These are phyloP conservation scores for Nepenthes gracilis DNA, from an alignment of 148 eudicot species.

Conservation along the genomic window DNA sequence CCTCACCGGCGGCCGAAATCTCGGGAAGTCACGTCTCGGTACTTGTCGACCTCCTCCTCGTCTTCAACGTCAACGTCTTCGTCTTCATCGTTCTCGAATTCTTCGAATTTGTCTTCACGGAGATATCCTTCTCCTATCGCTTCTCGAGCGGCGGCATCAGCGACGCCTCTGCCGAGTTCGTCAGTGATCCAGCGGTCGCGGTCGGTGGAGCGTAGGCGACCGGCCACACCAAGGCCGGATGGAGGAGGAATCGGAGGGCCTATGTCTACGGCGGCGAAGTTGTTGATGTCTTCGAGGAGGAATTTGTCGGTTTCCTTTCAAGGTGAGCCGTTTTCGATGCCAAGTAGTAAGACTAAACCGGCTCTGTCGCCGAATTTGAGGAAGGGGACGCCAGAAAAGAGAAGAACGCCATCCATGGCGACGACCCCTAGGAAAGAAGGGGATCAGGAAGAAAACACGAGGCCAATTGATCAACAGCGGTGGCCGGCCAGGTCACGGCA, in stretches of 20 bases:
- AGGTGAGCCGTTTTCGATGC: constrained; percentile 40
- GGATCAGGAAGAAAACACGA: constrained; percentile 34
- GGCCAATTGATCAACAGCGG: constrained; percentile 35
- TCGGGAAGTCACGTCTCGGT: constrained; percentile 50
- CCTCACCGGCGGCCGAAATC: constrained; percentile 40
- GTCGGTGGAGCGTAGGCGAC: constrained; percentile 50
- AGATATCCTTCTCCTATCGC: constrained; percentile 41
- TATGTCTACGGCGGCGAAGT: constrained; percentile 37
- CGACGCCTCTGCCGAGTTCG: constrained; percentile 13
- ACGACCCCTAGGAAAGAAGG: constrained; percentile 12
- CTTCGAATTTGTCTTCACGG: constrained; percentile 21
- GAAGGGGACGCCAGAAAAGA: constrained; percentile 51
- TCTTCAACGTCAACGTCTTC: constrained; percentile 30
- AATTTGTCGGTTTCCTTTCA: constrained; percentile 74
- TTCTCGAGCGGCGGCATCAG: constrained; percentile 12
- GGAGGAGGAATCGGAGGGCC: constrained; percentile 10
- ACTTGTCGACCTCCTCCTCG: constrained; percentile 22
- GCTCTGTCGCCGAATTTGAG: constrained; percentile 22
- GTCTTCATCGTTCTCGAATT: constrained; percentile 26
- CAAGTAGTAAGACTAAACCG: constrained; percentile 27
- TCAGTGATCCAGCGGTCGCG: constrained; percentile 25
- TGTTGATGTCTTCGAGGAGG: constrained; percentile 36
- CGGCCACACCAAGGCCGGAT: constrained; percentile 21
- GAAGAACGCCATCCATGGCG: constrained; percentile 18
- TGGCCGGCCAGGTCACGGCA: constrained; percentile 63